These are phyloP conservation scores for Arabidopsis arenosa DNA, from an alignment of 345 rosid species.

Conservation along the genomic window DNA sequence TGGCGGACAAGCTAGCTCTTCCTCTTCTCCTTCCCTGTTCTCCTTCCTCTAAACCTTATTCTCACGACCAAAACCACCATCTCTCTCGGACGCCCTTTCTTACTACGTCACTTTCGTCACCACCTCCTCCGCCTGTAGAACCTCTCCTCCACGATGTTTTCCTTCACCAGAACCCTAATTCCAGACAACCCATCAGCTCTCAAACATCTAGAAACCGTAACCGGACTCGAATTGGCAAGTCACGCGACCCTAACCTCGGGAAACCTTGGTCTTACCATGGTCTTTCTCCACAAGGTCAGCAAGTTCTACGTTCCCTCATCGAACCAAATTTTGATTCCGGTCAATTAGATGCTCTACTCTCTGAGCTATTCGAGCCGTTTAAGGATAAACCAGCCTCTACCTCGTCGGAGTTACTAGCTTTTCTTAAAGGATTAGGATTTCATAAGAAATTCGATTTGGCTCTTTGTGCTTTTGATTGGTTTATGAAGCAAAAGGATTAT, in stretches of 20 bases:
- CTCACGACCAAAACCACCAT: constrained; percentile 47
- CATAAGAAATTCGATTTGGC: constrained; percentile 71
- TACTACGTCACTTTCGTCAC: constrained; percentile 34
- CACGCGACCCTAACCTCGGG: constrained; percentile 72
- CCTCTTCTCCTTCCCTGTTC: constrained; percentile 75
- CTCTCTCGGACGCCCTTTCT: constrained; percentile 33
- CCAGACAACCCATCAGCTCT: constrained; percentile 40
- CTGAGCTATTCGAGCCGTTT: constrained; percentile 48
- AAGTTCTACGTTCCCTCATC: constrained; percentile 56
- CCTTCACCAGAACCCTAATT: constrained; percentile 45
- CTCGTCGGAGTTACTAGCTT: constrained; percentile 60
- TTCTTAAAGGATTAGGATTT: constrained; percentile 81
- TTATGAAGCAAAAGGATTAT: constrained; percentile 57
- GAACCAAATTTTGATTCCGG: constrained; percentile 61
- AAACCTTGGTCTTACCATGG: constrained; percentile 75
- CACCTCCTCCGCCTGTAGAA: constrained; percentile 45
- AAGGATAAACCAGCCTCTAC: constrained; percentile 46
- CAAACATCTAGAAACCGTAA: constrained; percentile 40
- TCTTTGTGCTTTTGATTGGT: constrained; percentile 75
- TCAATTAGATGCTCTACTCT: constrained; percentile 51
- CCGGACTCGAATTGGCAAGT: constrained; percentile 68
- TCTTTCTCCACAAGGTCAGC: constrained; percentile 73
- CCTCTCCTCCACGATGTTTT: constrained; percentile 56
- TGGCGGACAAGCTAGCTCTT: constrained; percentile 78
- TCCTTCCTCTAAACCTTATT: constrained; percentile 57